Percentiles rank a stretch among this genome's conserved stretches.
These are phyloP conservation scores for Picea glauca DNA, from an alignment of 75 land plant genomes.

Conservation along the genomic window DNA sequence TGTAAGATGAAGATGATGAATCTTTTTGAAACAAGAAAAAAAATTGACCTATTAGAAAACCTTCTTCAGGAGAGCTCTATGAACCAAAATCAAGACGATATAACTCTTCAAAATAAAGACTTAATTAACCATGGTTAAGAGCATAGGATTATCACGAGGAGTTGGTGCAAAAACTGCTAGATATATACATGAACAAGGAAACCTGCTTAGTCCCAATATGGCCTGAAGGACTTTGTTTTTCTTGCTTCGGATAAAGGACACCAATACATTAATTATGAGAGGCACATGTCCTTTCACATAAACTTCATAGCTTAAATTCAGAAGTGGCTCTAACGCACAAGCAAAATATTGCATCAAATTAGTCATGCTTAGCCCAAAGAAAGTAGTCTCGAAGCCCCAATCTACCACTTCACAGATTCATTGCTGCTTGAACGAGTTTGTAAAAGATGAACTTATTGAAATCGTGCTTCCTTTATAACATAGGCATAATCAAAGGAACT, in stretches of 20 bases:
- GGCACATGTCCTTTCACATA: background rate
- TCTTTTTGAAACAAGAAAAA: background rate
- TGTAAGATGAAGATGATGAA: background rate
- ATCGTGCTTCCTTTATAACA: background rate
- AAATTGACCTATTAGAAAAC: background rate
- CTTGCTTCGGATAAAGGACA: background rate
- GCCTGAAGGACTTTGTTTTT: background rate
- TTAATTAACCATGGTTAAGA: background rate
- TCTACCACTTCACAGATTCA: background rate
- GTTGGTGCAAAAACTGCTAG: background rate
- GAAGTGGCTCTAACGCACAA: background rate
- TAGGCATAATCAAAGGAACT: conserved; percentile 1
- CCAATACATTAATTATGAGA: background rate
- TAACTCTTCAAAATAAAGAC: background rate
- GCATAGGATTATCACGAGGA: background rate
- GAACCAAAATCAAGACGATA: background rate
- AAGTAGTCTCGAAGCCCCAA: background rate
- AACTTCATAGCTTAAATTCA: background rate
- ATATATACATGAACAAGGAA: background rate
- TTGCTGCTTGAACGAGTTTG: background rate
- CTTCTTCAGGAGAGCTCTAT: background rate
- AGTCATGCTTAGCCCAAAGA: background rate
- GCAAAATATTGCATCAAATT: background rate
- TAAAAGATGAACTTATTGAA: background rate
- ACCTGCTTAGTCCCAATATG: background rate